Base-by-base conservation (phyloP, 2,329 filamentous ascomycete genomes). In the Apiospora saccharicola region DNA sequence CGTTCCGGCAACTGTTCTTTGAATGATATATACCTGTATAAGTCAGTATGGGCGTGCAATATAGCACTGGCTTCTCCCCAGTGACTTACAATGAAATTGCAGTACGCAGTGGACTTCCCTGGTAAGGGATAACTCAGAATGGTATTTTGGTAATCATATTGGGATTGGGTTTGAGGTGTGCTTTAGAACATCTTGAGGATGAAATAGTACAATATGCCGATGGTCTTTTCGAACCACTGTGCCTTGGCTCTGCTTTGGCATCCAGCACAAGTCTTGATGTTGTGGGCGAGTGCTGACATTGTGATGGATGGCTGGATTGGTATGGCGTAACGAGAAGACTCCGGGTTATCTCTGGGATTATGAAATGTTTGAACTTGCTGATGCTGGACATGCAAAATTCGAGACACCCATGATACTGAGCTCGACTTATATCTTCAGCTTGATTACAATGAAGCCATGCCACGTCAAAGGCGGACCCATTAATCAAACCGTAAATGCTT, bases 181-280 rank as follows among this genome's bases (percentile, higher is more conserved):
- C 53, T 61, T 10, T 61, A 61, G 16, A 61, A 61, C 30, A 61
- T 16, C 26, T 61, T 61, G 53, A 34, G 7, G 16, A 61, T 12
- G 53, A 61, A 61, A 30, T 61, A 61, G 19, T 61, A 61, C 14
- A 61, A 10, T 37, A 61, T 61, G 16, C 53, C 53, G 16, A 61
- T 61, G 16, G 53, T 61, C 53, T 61, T 61, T 30, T 61, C 53
- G 30, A 61, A 61, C 53, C 53, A 61, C 26, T 37, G 53, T 22
- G 53, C 53, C 34, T 37, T 61, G 5, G 53, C 30, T 37, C 53
- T 61, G 30, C 53, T 34, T 61, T 61, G 53, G 53, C 53, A 61
- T 37, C 53, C 53, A 61, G 53, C 53, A 22, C 53, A 61, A 37
- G 53, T 61, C 53, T 61, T 61, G 53, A 61, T 22, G 53, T 61